Conservation (phyloP, 2,329 filamentous ascomycete genomes). For the Cladophialophora chaetospira region DNA sequence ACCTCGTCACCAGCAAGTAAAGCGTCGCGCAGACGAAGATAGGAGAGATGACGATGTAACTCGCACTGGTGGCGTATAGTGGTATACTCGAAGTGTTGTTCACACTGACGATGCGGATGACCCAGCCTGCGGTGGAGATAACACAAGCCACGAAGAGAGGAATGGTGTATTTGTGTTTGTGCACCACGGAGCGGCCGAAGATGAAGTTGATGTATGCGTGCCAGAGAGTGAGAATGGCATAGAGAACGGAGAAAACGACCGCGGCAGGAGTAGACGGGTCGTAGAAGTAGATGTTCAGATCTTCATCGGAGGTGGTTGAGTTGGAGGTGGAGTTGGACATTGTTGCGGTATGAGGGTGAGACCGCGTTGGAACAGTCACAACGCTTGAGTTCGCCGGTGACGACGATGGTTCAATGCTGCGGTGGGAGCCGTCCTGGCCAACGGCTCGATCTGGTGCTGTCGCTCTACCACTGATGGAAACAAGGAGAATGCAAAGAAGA, state of each 20-base stretch:
- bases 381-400: no score
- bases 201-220: slow-evolving; percentile 48
- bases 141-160: slow-evolving; percentile 47
- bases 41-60: slow-evolving; percentile 53
- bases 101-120: slow-evolving; percentile 42
- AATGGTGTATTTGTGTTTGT: slow-evolving; percentile 43
- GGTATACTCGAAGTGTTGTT: slow-evolving; percentile 39
- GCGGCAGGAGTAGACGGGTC: slow-evolving; percentile 48
- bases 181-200: slow-evolving; percentile 42
- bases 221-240: slow-evolving; percentile 42
- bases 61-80: slow-evolving; percentile 44
- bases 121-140: slow-evolving; percentile 49
- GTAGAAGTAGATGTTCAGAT: slow-evolving; percentile 47
- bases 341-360: not conserved
- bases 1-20: slow-evolving; percentile 54
- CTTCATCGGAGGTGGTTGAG: not conserved
- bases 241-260: slow-evolving; percentile 47
- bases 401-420: no score
- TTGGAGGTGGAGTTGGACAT: not conserved
- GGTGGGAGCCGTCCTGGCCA: no score
- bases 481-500: no score
- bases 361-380: no score
- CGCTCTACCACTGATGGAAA: no score
- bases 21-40: slow-evolving; percentile 54
- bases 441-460: no score